phyloP scores from a whole-genome alignment of 2,329 filamentous ascomycete genomes.

The Colletotrichum sidae region DNA sequence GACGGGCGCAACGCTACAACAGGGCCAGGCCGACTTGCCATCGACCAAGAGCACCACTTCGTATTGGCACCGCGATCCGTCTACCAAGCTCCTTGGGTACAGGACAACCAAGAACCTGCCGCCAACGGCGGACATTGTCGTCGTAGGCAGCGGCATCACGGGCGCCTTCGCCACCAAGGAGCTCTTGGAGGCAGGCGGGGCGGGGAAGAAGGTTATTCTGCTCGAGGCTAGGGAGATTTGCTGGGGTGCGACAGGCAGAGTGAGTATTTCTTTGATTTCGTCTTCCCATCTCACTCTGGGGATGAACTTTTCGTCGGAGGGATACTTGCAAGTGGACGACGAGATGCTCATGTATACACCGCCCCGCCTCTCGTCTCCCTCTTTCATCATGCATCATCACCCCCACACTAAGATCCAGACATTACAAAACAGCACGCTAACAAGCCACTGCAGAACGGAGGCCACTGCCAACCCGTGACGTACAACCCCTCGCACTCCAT shows the following conservation, averaged over 20 bases:
- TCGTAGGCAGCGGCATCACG: slow-evolving; percentile 82
- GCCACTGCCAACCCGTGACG: slow-evolving; percentile 80
- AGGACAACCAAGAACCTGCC: slow-evolving; percentile 75
- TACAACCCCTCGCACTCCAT: slow-evolving; percentile 71
- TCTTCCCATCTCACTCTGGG: not conserved
- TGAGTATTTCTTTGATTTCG: slow-evolving; percentile 55
- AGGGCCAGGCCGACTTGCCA: slow-evolving; percentile 66
- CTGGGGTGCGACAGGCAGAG: slow-evolving; percentile 85
- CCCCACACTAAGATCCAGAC: too few species aligned
- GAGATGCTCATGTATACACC: not conserved
- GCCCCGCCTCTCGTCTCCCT: not conserved
- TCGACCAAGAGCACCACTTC: slow-evolving; percentile 70
- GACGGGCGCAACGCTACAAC: slow-evolving; percentile 44
- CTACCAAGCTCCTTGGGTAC: slow-evolving; percentile 72
- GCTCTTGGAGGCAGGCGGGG: slow-evolving; percentile 58
- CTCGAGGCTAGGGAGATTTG: slow-evolving; percentile 84
- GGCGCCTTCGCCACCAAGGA: slow-evolving; percentile 78
- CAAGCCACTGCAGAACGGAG: slow-evolving; percentile 66
- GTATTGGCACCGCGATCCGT: slow-evolving; percentile 81
- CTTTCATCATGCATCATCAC: not conserved
- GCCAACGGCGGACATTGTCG: slow-evolving; percentile 71
- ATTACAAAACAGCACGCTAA: slow-evolving; percentile 3
- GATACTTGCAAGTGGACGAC: not conserved
- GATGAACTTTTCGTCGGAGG: not conserved
- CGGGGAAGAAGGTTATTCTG: slow-evolving; percentile 70